Evolutionary conservation across 441 rosid species (phyloP), one percentile per base, ranked within the genome.

Genomic region (Manihot esculenta): DNA sequence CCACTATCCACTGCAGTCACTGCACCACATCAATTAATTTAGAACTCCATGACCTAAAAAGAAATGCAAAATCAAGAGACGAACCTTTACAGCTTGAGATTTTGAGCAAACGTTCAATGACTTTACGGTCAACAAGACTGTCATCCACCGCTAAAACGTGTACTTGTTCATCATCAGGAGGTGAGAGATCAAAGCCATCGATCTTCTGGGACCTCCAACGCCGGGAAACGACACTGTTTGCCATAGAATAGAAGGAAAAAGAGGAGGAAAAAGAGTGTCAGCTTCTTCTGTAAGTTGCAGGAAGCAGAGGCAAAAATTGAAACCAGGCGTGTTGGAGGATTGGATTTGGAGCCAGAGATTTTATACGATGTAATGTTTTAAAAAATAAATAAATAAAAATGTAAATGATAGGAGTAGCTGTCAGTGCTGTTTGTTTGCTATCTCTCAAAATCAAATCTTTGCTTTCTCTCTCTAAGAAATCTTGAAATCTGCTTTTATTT

Each of bases 121-220:
- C 87, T 72, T 84, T 90, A 7, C 99, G 91, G 71, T 94, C 99
- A 21, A 92, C 87, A 48, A 80, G 84, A 60, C 95, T 94, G 45
- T 94, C 99, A 76, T 94, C 99, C 0, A 94, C 97, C 13, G 97
- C 99, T 10, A 94, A 70, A 1, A 94, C 97, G 62, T 94, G 99
- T 66, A 86, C 91, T 23, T 85, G 92, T 23, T 86, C 92, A 18
- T 50, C 74, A n/a, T 78, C 86, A 69, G 80, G 60, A 18, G 83
- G 72, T 0, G 85, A 62, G 38, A 81, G 74, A 61, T 85, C 87
- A 15, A 79, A 76, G 26, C 78, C 68, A 10, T 71, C 83, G 23
- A 80, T 72, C 77, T 61, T 79, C 48, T 82, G 89, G 27, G 86
- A 64, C 64, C 77, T 81, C 79, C 85, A 75, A 51, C 74, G 66